Evolutionary conservation across 2,329 filamentous ascomycete genomes (phyloP).

Genomic region (Didymella segeticola): DNA sequence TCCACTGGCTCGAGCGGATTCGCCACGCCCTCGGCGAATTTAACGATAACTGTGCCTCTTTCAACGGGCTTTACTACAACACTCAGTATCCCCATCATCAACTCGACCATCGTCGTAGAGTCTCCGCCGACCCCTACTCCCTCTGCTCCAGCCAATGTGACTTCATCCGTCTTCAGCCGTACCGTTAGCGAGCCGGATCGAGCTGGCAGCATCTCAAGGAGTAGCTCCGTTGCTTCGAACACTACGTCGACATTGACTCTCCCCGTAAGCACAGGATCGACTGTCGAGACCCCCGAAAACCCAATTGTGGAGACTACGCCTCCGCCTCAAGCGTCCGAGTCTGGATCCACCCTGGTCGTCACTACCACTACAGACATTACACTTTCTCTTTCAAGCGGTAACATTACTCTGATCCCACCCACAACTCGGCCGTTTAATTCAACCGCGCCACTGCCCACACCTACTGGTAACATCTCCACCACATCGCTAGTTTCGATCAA

Average conservation of each 20-base stretch:
- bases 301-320: no score
- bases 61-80: constrained; percentile 3
- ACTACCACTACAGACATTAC: constrained; percentile 11
- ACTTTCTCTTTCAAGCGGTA: constrained; percentile 10
- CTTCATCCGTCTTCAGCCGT: neutral
- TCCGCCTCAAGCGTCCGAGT: neutral
- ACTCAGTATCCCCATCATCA: neutral
- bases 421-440: constrained; percentile 11
- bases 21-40: constrained; percentile 2
- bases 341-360: constrained; percentile 5
- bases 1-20: constrained; percentile 18
- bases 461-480: constrained; percentile 8
- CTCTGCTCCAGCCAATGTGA: neutral
- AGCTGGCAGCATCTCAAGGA: neutral
- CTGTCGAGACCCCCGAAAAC: neutral
- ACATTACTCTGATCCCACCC: constrained; percentile 9
- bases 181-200: constrained; percentile 1
- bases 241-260: constrained; percentile 1
- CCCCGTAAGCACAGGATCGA: neutral
- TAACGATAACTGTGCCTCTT: constrained; percentile 1
- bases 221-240: neutral
- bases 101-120: neutral
- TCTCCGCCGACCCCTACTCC: neutral
- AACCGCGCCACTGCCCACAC: constrained; percentile 3
- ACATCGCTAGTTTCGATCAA: constrained; percentile 3